These are phyloP conservation scores for Candida albicans DNA, from an alignment of 1,139 yeast genomes.

Conservation along the genomic window DNA sequence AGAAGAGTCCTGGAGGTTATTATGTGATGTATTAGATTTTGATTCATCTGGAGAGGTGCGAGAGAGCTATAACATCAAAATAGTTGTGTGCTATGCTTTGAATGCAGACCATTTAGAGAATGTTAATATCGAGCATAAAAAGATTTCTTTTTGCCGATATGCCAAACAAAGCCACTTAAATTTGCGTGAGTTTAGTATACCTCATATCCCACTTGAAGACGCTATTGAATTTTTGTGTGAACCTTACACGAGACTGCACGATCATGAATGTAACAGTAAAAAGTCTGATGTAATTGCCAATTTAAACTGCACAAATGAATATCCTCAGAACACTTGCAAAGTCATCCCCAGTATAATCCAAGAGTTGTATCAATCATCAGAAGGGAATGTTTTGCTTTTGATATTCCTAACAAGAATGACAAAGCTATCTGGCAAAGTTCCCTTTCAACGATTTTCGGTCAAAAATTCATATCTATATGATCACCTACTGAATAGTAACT, in stretches of 20 bases:
- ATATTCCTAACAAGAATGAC: slow-evolving; percentile 12
- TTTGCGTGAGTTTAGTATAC: slow-evolving; percentile 8
- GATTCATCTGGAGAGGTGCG: slow-evolving; percentile 7
- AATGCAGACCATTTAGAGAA: slow-evolving; percentile 12
- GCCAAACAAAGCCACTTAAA: slow-evolving; percentile 9
- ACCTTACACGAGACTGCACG: neutral
- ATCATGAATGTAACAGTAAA: neutral
- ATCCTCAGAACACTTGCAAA: neutral
- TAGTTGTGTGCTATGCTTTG: slow-evolving; percentile 11
- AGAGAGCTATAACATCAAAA: slow-evolving; percentile 7
- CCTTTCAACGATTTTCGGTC: slow-evolving; percentile 4
- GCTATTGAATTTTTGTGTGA: slow-evolving; percentile 2
- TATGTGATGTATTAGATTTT: slow-evolving; percentile 29
- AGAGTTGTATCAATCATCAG: slow-evolving; percentile 9
- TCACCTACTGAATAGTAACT: neutral
- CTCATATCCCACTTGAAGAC: slow-evolving; percentile 2
- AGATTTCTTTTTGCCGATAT: slow-evolving; percentile 5
- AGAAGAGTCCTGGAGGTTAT: slow-evolving; percentile 28
- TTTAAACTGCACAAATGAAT: neutral
- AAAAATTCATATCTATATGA: slow-evolving; percentile 8
- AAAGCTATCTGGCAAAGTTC: slow-evolving; percentile 8
- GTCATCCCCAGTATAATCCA: neutral
- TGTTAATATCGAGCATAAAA: slow-evolving; percentile 5
- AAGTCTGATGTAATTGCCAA: neutral
- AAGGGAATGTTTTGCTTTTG: slow-evolving; percentile 11